A percentile compares a stretch with the other conserved stretches of the same genome.
Evolutionary conservation across 345 rosid genomes (phyloP).

Genomic region (Aurinia saxatilis): DNA sequence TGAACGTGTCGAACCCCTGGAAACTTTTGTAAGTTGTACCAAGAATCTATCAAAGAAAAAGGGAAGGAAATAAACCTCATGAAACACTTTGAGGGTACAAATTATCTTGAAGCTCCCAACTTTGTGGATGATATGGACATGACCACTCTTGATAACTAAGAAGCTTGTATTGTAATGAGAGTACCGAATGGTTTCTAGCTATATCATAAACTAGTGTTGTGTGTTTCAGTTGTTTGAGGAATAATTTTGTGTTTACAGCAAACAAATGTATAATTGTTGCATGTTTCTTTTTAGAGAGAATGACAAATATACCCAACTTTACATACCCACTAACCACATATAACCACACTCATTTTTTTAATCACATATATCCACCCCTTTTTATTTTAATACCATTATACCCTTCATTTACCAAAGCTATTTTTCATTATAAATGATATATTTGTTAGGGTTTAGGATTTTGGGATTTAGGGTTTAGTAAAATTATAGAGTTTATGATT

Average conservation of each 20-base stretch:
- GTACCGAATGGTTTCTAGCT: neutral
- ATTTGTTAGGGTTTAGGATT: too few species aligned
- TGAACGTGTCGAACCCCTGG: neutral
- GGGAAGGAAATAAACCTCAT: neutral
- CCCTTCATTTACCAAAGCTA: too few species aligned
- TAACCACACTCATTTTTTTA: too few species aligned
- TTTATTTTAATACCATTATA: too few species aligned
- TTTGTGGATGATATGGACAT: neutral
- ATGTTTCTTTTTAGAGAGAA: neutral
- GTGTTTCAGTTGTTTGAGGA: neutral
- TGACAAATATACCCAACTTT: too few species aligned
- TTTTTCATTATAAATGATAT: too few species aligned
- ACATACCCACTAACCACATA: too few species aligned
- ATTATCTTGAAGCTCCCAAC: neutral
- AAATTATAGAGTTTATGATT: too few species aligned
- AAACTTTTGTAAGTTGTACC: neutral
- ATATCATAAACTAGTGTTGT: neutral
- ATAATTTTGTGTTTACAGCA: neutral
- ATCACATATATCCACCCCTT: too few species aligned
- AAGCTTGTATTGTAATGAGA: neutral
- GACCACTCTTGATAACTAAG: too few species aligned
- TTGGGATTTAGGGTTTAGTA: too few species aligned
- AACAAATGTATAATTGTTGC: too few species aligned
- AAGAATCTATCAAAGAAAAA: neutral
- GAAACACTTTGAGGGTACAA: neutral